Evolutionary conservation across 345 rosid genomes (phyloP).

Genomic region (Excoecaria agallocha): DNA sequence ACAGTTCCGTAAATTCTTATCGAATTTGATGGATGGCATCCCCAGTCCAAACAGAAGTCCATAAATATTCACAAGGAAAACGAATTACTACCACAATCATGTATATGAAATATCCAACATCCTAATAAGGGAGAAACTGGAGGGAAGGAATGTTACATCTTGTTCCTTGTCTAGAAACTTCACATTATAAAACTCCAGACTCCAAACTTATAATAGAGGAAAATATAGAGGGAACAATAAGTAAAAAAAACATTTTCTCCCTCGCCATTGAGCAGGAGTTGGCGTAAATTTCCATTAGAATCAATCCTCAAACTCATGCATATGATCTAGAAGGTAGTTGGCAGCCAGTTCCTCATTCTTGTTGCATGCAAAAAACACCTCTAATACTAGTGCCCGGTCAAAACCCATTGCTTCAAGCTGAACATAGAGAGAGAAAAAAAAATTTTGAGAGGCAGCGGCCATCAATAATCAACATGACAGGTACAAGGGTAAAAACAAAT

Average conservation of each 20-base stretch:
- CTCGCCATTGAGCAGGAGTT: neutral
- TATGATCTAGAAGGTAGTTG: conserved; percentile 88
- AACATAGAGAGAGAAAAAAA: neutral
- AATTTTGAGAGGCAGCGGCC: too few relatives aligned
- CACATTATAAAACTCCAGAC: conserved; percentile 13
- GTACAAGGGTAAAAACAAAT: too few relatives aligned
- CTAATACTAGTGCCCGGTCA: conserved; percentile 67
- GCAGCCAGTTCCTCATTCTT: conserved; percentile 94
- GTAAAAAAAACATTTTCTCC: neutral
- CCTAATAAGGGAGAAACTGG: conserved; percentile 5
- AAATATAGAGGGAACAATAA: neutral
- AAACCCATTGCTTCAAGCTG: conserved; percentile 97
- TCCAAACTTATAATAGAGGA: conserved; percentile 2
- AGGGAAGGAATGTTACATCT: conserved; percentile 17
- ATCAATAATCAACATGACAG: neutral
- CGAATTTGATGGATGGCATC: neutral
- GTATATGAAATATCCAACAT: neutral
- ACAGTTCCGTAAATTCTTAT: neutral
- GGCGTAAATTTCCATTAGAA: neutral
- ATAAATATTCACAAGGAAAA: neutral
- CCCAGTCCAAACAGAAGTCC: neutral
- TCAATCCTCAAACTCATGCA: conserved; percentile 85
- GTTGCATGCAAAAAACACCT: conserved; percentile 92
- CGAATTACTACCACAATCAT: conserved; percentile 9
- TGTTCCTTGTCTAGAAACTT: conserved; percentile 16